Evolutionary conservation across 2,329 filamentous ascomycete genomes (phyloP).

Genomic region (Tympanopsis confertula): DNA sequence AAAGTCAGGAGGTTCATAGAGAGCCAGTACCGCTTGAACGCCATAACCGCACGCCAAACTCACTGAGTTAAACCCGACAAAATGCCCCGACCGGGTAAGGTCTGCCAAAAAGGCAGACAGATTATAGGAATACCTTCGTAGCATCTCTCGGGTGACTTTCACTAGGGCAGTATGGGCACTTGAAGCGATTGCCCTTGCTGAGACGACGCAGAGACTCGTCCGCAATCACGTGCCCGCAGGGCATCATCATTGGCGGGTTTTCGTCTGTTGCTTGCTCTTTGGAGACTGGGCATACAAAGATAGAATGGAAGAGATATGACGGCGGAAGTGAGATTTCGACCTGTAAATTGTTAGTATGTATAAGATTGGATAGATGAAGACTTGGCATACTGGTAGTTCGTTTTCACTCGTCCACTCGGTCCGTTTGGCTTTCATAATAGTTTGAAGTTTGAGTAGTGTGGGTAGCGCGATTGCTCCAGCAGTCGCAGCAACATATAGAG

Average conservation of each 20-base stretch:
- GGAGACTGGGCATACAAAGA: conserved; percentile 94
- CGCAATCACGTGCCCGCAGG: conserved; percentile 88
- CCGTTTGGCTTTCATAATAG: conserved; percentile 75
- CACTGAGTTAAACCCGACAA: too few species aligned
- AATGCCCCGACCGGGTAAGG: too few species aligned
- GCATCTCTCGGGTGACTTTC: conserved; percentile 73
- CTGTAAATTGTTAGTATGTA: not conserved
- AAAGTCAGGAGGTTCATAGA: too few species aligned
- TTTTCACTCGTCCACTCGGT: conserved; percentile 91
- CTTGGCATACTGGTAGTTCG: conserved; percentile 52
- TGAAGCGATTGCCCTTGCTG: conserved; percentile 70
- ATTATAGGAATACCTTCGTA: conserved; percentile 55
- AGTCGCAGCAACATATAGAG: conserved; percentile 83
- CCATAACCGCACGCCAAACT: too few species aligned
- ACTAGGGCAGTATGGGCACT: conserved; percentile 89
- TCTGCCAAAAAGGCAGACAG: not conserved
- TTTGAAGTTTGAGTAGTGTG: conserved; percentile 75
- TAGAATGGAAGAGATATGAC: conserved; percentile 73
- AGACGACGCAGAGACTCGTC: conserved; percentile 71
- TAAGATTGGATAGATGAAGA: not conserved
- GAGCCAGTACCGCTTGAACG: too few species aligned
- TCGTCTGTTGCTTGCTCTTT: conserved; percentile 89
- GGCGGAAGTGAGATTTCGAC: conserved; percentile 55
- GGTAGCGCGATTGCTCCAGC: conserved; percentile 87
- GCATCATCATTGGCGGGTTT: conserved; percentile 94